Evolutionary conservation across 352 stramenopile species (phyloP), one percentile per base, ranked within the genome.

Genomic region (Phytophthora pistaciae): DNA sequence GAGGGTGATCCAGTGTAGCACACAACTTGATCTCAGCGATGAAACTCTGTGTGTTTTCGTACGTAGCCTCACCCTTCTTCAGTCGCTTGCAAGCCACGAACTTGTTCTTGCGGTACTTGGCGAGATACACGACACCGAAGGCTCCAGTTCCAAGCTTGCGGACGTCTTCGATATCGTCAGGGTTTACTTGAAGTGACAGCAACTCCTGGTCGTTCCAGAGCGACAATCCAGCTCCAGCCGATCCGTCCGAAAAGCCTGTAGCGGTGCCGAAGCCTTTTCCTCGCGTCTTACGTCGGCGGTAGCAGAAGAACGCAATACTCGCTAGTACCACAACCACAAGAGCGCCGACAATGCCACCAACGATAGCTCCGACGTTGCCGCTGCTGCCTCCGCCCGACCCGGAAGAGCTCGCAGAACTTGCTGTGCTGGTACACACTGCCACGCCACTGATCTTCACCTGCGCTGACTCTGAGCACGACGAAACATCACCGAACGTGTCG

Each of bases 21-120:
- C 77, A 75, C 33, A 90, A 54, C 33, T 90, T 87, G 56, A 92
- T 90, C 68, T 92, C 84, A 3, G 73, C 60, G 36, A 92, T 72
- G 21, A 92, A 87, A 6, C 42, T 70, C 31, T 87, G 74, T 0
- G 80, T 83, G 58, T 78, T 83, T 57, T 88, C 64, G 10, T 62
- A 77, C 3, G 70, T 81, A 4, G 72, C 60, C 21, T 89, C 67
- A 33, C 79, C 80, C 31, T 74, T 70, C 57, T 82, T 82, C 3
- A 90, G 65, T 0, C 82, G 80, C 38, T 90, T 90, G 54, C 70
- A 85, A 23, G 80, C 80, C 10, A 88, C 76, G 6, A 84, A 56
- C 10, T 63, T 70, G 13, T 60, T 78, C 13, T 68, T 50, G 5
- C 82, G 80, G 40, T 85, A 87, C 31, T 75, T 85, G 0, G 76